Conservation (phyloP, 768 basidiomycete genomes). For the Tubosaeta brunneosetosa region DNA sequence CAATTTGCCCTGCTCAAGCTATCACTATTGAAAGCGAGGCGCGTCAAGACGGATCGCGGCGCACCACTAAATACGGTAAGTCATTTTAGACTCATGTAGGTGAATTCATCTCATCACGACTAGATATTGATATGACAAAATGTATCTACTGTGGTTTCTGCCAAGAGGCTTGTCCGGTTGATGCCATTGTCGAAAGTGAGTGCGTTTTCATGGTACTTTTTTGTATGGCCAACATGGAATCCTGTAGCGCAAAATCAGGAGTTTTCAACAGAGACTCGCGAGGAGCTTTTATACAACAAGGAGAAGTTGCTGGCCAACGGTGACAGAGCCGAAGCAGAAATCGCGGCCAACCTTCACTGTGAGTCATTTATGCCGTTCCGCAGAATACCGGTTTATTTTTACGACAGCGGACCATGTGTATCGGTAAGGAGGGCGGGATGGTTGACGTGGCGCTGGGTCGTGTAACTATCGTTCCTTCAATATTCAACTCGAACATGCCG, state of each 20-base stretch:
- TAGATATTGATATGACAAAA: conserved; percentile 99
- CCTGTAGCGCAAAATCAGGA: conserved; percentile 92
- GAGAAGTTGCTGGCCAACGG: conserved; percentile 97
- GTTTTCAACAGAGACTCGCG: conserved; percentile 95
- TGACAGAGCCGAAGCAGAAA: conserved; percentile 94
- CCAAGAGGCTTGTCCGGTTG: conserved; percentile 98
- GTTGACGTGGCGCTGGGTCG: conserved; percentile 5
- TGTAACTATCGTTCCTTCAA: conserved; percentile 24
- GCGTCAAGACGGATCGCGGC: conserved; percentile 88
- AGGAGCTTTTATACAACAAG: conserved; percentile 98
- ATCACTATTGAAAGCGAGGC: conserved; percentile 99
- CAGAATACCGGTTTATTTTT: conserved; percentile 18
- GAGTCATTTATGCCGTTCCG: conserved; percentile 21
- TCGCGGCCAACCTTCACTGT: conserved; percentile 90
- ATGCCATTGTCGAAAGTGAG: conserved; percentile 98
- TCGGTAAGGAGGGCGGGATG: conserved; percentile 44
- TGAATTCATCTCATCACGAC: not conserved
- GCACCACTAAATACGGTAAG: conserved; percentile 95
- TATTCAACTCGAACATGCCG: conserved; percentile 4
- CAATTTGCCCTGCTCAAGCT: conserved; percentile 98
- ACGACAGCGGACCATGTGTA: conserved; percentile 79
- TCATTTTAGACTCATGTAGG: not conserved
- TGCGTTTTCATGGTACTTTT: conserved; percentile 15
- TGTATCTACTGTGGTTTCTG: conserved; percentile 99
- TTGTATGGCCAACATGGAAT: not conserved